These are phyloP conservation scores for Dothideomycetes sp. DNA, from an alignment of 2,329 filamentous ascomycete species.

Conservation along the genomic window DNA sequence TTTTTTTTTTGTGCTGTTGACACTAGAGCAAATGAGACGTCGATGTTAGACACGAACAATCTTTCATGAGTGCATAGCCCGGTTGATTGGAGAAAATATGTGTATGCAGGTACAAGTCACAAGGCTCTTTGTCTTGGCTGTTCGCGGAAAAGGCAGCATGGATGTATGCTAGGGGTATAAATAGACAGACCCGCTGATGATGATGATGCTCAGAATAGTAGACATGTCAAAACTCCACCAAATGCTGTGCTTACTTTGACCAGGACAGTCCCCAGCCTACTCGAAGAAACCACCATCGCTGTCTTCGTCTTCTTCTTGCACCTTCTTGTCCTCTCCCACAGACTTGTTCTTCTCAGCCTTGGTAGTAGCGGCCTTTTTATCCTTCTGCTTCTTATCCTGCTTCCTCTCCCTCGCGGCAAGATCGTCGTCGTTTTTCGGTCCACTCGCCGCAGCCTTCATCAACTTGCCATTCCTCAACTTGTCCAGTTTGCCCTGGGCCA, in stretches of 20 bases:
- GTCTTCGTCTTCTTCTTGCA: constrained; percentile 19
- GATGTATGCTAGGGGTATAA: too few species aligned
- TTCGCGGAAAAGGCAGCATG: too few species aligned
- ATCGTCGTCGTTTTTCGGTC: constrained; percentile 10
- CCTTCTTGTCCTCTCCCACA: constrained; percentile 4
- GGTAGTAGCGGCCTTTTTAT: constrained; percentile 1
- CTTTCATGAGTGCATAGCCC: too few species aligned
- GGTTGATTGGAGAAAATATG: too few species aligned
- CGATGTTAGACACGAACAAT: too few species aligned
- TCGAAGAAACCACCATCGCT: constrained; percentile 27
- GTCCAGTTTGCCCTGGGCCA: constrained; percentile 46
- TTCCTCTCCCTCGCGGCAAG: background rate
- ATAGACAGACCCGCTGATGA: too few species aligned
- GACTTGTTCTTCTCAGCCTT: constrained; percentile 5
- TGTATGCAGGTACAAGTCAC: too few species aligned
- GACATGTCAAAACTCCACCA: too few species aligned
- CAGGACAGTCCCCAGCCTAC: constrained; percentile 1
- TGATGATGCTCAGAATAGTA: too few species aligned
- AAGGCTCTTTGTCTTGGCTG: too few species aligned
- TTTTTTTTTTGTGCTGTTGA: too few species aligned
- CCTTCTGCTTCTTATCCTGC: constrained; percentile 5
- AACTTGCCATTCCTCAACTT: constrained; percentile 43
- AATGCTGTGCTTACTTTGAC: background rate
- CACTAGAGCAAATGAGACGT: too few species aligned
- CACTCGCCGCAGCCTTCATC: constrained; percentile 8